phyloP scores from a whole-genome alignment of 2,329 filamentous ascomycete species.

The Monosporascus cannonballus region DNA sequence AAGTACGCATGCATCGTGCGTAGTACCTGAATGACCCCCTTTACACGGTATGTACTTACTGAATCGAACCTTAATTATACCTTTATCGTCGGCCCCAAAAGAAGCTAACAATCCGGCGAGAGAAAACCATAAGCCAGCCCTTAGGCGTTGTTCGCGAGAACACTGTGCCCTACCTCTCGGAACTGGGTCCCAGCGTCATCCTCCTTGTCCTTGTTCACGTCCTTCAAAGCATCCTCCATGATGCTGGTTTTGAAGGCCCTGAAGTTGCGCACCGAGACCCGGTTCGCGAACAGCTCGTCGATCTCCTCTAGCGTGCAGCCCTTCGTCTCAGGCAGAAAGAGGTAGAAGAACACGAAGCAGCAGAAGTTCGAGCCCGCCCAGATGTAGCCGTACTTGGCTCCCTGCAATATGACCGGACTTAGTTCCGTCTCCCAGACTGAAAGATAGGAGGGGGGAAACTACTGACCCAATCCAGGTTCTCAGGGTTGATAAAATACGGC shows the following conservation, averaged over 20 bases:
- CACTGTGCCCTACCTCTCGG: not conserved
- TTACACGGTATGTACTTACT: too few species aligned
- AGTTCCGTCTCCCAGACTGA: not conserved
- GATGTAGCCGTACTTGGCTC: constrained; percentile 37
- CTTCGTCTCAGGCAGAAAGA: constrained; percentile 24
- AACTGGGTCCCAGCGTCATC: constrained; percentile 2
- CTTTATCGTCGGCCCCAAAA: too few species aligned
- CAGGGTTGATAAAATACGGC: constrained; percentile 25
- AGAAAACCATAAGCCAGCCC: too few species aligned
- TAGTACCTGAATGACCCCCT: too few species aligned
- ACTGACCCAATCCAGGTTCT: constrained; percentile 24
- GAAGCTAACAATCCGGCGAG: too few species aligned
- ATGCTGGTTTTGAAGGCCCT: constrained; percentile 20
- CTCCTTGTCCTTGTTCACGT: constrained; percentile 5
- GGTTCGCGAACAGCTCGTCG: constrained; percentile 23
- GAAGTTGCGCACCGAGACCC: constrained; percentile 21
- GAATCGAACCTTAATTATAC: too few species aligned
- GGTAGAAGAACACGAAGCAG: constrained; percentile 23
- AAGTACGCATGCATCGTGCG: too few species aligned
- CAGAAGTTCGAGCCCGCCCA: constrained; percentile 29
- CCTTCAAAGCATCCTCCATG: constrained; percentile 17
- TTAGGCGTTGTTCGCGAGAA: not conserved
- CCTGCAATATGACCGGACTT: constrained; percentile 17
- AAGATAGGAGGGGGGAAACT: not conserved
- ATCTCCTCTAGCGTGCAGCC: constrained; percentile 24